phyloP scores from a whole-genome alignment of 257 asterid genomes.

The Hygrophila difformis region DNA sequence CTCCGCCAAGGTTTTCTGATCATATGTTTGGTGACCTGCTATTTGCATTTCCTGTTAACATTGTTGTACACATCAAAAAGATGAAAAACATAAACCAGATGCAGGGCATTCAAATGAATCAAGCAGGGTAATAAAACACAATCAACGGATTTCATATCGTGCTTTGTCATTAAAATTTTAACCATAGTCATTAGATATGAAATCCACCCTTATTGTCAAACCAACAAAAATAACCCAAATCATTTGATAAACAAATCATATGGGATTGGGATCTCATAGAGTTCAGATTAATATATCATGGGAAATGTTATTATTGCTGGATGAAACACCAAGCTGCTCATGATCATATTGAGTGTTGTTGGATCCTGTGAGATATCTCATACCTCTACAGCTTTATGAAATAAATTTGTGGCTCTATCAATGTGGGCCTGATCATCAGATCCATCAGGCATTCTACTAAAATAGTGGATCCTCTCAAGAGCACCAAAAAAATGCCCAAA shows the following conservation, averaged over 20 bases:
- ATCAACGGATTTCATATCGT: too few relatives aligned
- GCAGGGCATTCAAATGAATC: neutral
- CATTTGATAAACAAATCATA: too few relatives aligned
- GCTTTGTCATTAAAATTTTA: too few relatives aligned
- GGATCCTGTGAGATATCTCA: constrained; percentile 11
- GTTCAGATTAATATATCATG: too few relatives aligned
- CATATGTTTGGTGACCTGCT: constrained; percentile 47
- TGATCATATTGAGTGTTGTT: neutral
- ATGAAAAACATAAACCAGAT: neutral
- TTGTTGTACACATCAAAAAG: constrained; percentile 12
- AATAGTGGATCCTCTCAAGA: constrained; percentile 59
- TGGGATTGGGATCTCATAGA: too few relatives aligned
- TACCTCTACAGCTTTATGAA: constrained; percentile 67
- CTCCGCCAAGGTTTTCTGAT: constrained; percentile 55
- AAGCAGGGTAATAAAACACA: neutral
- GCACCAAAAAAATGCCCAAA: constrained; percentile 71
- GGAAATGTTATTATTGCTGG: too few relatives aligned
- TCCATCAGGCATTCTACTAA: constrained; percentile 58
- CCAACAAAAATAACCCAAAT: too few relatives aligned
- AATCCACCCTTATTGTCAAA: too few relatives aligned
- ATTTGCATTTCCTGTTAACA: constrained; percentile 59
- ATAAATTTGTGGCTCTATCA: constrained; percentile 53
- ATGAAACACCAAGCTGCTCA: neutral
- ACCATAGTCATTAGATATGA: too few relatives aligned
- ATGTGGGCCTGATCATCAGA: constrained; percentile 60